Evolutionary conservation across 805 yeast genomes (phyloP), one percentile per base, ranked within the genome.

Genomic region (Cyberlindnera americana): DNA sequence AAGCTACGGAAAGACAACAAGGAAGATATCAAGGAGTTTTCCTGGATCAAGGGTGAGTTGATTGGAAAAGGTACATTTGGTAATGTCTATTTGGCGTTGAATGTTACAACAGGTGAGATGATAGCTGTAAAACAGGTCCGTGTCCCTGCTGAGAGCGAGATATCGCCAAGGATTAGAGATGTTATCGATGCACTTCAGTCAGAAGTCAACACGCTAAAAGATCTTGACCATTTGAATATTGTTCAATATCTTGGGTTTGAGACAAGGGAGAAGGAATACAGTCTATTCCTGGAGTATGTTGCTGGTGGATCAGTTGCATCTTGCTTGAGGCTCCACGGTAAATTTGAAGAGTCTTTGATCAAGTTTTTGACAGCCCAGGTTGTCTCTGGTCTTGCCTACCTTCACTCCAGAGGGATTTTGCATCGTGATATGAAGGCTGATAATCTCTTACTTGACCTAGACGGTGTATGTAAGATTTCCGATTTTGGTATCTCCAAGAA

Each of bases 1-100:
- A 78, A 78, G 48, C 62, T 85, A 37, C 72, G 78, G 39, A 82
- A 75, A 15, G 52, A 46, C 54, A 75, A 75, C 24, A 74, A 72
- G 38, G 93, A 90, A 12, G 76, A 78, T 36, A 75, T 76, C 56
- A 84, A 79, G 53, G 95, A 90, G 62, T 91, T 89, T 66, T 95
- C 95, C 0, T 93, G 99, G 99, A 83, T 95, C 35, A 88, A 88
- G 57, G 99, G 99, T 71, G 97, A 90, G 56, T 69, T 93, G 47
- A 88, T 93, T 42, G 99, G 99, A 0, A 78, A 87, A 43, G 99
- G 99, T 0, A 90, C 97, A 1, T 93, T 90, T 68, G 99, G 99
- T 9, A 81, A 86, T 26, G 99, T 93, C 1, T 91, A 74, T 56
- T 69, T 93, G 40, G 97, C 96, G 1, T 71, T 93, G 56, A 93